phyloP scores from a whole-genome alignment of 495 filamentous ascomycete genomes.

The Neurospora sublineolata region DNA sequence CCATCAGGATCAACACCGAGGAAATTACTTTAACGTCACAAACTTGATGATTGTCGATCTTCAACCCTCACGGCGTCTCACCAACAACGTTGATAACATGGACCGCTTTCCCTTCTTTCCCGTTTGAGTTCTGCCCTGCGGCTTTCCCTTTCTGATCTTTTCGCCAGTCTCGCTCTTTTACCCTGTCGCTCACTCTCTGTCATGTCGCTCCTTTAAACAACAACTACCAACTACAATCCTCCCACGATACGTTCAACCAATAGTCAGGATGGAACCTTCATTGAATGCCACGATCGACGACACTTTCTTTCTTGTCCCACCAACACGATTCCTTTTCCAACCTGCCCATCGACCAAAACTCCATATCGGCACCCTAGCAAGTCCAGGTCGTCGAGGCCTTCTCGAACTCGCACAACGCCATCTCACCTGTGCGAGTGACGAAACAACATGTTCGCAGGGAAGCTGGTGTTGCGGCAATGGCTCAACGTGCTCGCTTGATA shows the following conservation, averaged over 20 bases:
- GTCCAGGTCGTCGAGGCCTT: not conserved
- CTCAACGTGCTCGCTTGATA: conserved; percentile 7
- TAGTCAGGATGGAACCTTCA: not conserved
- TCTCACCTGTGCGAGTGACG: conserved; percentile 3
- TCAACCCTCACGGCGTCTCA: not conserved
- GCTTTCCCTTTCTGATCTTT: not conserved
- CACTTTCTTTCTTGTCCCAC: not conserved
- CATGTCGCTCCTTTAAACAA: not conserved
- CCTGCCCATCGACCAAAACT: conserved; percentile 1
- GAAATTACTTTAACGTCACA: not conserved
- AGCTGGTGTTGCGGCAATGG: conserved; percentile 14
- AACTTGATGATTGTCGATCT: not conserved
- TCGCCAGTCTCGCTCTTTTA: not conserved
- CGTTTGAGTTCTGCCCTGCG: not conserved
- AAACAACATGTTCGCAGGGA: conserved; percentile 11
- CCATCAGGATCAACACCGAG: not conserved
- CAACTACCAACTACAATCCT: not conserved
- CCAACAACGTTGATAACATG: not conserved
- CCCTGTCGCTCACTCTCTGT: not conserved
- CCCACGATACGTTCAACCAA: not conserved
- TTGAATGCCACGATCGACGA: not conserved
- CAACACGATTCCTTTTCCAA: conserved; percentile 4
- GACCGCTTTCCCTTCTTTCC: not conserved
- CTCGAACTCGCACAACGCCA: not conserved
- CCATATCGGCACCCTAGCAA: conserved; percentile 1